Evolutionary conservation across 768 basidiomycete genomes (phyloP).

Genomic region (Termitomyces sp.): DNA sequence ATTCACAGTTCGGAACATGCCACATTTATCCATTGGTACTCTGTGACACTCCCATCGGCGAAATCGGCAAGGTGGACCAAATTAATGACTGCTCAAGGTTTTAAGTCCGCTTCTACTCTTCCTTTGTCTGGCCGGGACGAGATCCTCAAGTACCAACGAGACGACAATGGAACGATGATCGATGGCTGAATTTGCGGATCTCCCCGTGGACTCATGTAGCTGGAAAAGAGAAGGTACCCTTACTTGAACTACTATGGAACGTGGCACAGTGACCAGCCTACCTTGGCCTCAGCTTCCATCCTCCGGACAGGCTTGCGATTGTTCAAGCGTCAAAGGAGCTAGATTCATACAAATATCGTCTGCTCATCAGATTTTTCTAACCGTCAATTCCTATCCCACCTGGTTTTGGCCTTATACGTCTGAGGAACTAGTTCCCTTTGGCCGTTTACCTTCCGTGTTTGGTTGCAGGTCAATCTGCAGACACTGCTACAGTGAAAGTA

Average conservation of each 20-base stretch:
- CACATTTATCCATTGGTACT: neutral
- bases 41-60: neutral
- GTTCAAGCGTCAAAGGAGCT: slow-evolving; percentile 12
- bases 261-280: slow-evolving; percentile 16
- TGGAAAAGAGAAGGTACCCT: slow-evolving; percentile 14
- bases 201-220: slow-evolving; percentile 15
- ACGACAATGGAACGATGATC: slow-evolving; percentile 14
- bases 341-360: slow-evolving; percentile 11
- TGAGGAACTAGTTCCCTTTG: neutral
- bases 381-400: neutral
- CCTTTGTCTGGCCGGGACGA: slow-evolving; percentile 19
- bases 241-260: slow-evolving; percentile 16
- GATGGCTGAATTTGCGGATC: slow-evolving; percentile 15
- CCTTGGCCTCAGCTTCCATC: slow-evolving; percentile 9
- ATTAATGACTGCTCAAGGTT: slow-evolving; percentile 1
- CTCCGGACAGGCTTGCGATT: slow-evolving; percentile 15
- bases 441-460: neutral
- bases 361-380: slow-evolving; percentile 1
- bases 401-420: neutral
- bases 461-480: neutral
- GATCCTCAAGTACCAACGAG: neutral
- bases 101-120: slow-evolving; percentile 14
- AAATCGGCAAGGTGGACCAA: neutral
- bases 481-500: neutral
- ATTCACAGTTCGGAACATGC: neutral